Base-by-base conservation (phyloP, 331 rosid genomes). In the Quercus tomentella region DNA sequence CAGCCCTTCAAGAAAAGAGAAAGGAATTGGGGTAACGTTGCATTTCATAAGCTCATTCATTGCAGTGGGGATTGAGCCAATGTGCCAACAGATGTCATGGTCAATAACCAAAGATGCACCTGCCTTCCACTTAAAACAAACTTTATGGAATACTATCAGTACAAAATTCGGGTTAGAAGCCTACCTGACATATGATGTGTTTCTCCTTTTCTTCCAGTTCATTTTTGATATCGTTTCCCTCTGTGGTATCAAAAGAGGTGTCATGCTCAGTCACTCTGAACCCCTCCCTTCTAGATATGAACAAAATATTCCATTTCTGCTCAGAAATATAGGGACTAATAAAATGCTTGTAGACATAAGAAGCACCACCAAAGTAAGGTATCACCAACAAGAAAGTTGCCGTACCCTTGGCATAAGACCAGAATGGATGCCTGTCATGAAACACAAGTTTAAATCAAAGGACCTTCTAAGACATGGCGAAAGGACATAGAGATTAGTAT, bases 391-490 rank as follows among this genome's bases (percentile, higher is more conserved):
- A 51, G 77, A 91, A 22, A 18, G 89, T 87, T 60, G 80, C 80
- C 14, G 80, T 56, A 60, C 90, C 90, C 82, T 84, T 91, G 51
- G 79, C 67, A 71, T 86, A 82, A 73, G 89, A 79, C 96, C 93
- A 89, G 66, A 89, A 80, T 4, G 88, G 88, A 62, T 79, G 78
- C 88, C 96, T 91, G 91, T 51, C 83, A 83, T 20, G 75, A 33
- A 69, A 81, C 70, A 52, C 55, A 77, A 62, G 74, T 66, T 66
- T 60, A 82, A 71, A 56, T 31, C 72, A 73, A 76, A 66, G 62
- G 33, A 45, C 35, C 6, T n/a, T 37, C 23, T 54, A 41, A 77
- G 9, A 55, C n/a, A 70, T 71, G 28, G 70, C 8, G 9, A 41
- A 41, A 51, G 84, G 55, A 56, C 43, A 80, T 49, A 3, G 20